phyloP scores from a whole-genome alignment of 345 rosid species.

The Stellera chamaejasme region DNA sequence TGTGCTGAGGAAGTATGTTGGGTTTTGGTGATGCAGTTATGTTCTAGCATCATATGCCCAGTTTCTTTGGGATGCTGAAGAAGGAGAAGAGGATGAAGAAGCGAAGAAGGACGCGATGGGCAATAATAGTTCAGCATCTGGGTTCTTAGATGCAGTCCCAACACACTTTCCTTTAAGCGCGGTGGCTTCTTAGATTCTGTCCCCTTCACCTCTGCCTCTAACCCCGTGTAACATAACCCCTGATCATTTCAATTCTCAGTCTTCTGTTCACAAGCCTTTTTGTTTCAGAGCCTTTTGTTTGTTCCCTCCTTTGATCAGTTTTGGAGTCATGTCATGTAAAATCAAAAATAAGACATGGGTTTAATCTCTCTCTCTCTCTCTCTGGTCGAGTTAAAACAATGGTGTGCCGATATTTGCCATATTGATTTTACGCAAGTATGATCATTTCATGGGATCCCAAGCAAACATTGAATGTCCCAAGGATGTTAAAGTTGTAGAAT shows the following conservation, averaged over 20 bases:
- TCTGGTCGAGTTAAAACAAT: too few species aligned
- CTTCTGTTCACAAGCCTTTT: conserved; percentile 23
- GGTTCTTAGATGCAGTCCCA: conserved; percentile 30
- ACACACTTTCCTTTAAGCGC: conserved; percentile 30
- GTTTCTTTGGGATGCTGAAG: conserved; percentile 89
- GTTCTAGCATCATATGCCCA: conserved; percentile 85
- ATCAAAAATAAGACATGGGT: conserved; percentile 23
- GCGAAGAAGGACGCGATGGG: conserved; percentile 17
- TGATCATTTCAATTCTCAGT: conserved; percentile 21
- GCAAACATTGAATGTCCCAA: too few species aligned
- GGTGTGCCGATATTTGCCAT: too few species aligned
- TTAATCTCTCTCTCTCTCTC: conserved; percentile 1
- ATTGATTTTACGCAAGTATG: too few species aligned
- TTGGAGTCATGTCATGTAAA: conserved; percentile 23
- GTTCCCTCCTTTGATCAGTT: conserved; percentile 5
- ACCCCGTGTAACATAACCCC: conserved; percentile 17
- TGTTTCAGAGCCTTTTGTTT: conserved; percentile 10
- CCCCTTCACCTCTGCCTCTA: background rate
- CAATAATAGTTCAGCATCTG: conserved; percentile 16
- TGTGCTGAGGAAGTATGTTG: background rate
- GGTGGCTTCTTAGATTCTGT: conserved; percentile 38
- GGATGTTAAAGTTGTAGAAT: too few species aligned
- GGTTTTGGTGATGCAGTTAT: conserved; percentile 40
- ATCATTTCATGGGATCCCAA: too few species aligned
- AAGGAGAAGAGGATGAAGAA: conserved; percentile 42